Conservation (phyloP, 1,139 yeast genomes). For the Pichia sp. region DNA sequence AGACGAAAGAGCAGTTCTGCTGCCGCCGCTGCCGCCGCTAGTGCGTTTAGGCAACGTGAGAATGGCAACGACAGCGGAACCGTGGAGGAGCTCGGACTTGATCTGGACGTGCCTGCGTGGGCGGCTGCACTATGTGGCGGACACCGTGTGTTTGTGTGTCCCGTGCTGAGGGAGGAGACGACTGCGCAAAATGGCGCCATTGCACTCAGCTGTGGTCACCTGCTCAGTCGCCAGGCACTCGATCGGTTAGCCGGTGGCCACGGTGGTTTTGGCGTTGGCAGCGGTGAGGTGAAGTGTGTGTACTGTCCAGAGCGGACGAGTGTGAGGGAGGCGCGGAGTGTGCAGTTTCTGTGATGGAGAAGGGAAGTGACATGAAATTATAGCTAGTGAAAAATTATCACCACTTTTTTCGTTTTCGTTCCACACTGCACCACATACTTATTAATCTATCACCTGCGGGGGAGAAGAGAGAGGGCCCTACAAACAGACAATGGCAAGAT, state of each 20-base stretch:
- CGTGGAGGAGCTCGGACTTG: conserved; percentile 52
- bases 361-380: too few species aligned
- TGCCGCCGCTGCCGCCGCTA: too few species aligned
- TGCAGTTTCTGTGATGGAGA: conserved; percentile 23
- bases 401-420: too few species aligned
- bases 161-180: conserved; percentile 53
- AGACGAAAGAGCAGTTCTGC: too few species aligned
- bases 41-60: too few species aligned
- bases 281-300: conserved; percentile 57
- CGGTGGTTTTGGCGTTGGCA: too few species aligned
- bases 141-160: conserved; percentile 12
- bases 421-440: too few species aligned
- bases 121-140: conserved; percentile 40
- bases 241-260: conserved; percentile 45
- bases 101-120: conserved; percentile 50
- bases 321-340: conserved; percentile 27
- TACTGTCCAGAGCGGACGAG: conserved; percentile 48
- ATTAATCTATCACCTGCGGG: too few species aligned
- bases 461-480: too few species aligned
- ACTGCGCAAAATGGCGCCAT: conserved; percentile 53
- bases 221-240: conserved; percentile 46
- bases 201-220: conserved; percentile 59
- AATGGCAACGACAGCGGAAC: too few species aligned
- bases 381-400: background rate
- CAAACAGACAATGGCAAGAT: conserved; percentile 32